These are phyloP conservation scores for Hyaloraphidium curvatum DNA, from an alignment of 192 early-diverging fungal genomes.

Conservation along the genomic window DNA sequence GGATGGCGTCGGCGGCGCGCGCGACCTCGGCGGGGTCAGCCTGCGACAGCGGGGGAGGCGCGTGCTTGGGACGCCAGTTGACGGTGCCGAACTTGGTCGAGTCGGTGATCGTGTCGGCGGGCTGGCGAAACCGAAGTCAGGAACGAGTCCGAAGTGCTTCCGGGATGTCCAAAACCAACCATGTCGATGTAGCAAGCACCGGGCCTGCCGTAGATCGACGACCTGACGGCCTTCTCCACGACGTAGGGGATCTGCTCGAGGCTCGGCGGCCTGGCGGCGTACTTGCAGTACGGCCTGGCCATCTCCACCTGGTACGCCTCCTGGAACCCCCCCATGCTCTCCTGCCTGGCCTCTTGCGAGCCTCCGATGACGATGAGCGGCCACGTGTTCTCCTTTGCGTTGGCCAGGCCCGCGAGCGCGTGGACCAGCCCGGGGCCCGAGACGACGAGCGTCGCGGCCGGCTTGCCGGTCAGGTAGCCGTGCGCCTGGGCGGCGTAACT, in stretches of 20 bases:
- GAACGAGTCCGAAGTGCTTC: too few relatives aligned
- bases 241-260: slow-evolving; percentile 25
- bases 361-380: slow-evolving; percentile 47
- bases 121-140: too few relatives aligned
- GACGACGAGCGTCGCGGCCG: slow-evolving; percentile 47
- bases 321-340: slow-evolving; percentile 51
- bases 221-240: slow-evolving; percentile 31
- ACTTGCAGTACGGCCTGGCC: slow-evolving; percentile 40
- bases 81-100: neutral
- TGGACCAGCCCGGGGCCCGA: slow-evolving; percentile 56
- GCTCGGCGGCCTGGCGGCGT: slow-evolving; percentile 24
- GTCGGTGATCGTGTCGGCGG: neutral
- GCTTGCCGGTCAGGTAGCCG: slow-evolving; percentile 34
- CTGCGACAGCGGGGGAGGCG: neutral
- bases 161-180: neutral
- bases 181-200: slow-evolving; percentile 46
- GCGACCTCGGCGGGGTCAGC: slow-evolving; percentile 26
- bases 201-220: slow-evolving; percentile 32
- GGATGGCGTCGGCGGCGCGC: slow-evolving; percentile 21
- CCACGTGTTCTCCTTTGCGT: slow-evolving; percentile 51
- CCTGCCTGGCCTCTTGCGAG: slow-evolving; percentile 27
- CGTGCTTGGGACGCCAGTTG: neutral
- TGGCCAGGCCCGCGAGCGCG: slow-evolving; percentile 42
- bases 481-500: neutral
- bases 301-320: slow-evolving; percentile 45